phyloP scores from a whole-genome alignment of 2,329 filamentous ascomycete species.

The Ascochyta clinopodiicola region DNA sequence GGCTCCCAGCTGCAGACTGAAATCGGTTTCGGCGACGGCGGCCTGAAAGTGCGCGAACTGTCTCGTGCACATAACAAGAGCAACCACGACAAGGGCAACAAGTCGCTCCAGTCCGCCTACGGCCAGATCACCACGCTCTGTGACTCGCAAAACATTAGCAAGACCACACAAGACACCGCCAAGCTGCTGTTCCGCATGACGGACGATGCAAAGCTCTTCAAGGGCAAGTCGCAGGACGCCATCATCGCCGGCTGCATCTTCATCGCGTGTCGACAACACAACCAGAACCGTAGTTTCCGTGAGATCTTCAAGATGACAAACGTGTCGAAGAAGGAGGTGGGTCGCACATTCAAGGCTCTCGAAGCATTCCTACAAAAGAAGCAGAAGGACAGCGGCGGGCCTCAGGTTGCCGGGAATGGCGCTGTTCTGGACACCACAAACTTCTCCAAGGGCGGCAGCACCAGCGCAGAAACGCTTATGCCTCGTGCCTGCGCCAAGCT shows the following conservation, averaged over 20 bases:
- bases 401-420: slow-evolving; percentile 44
- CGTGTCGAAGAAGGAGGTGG: slow-evolving; percentile 97
- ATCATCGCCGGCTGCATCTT: slow-evolving; percentile 97
- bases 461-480: slow-evolving; percentile 83
- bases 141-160: slow-evolving; percentile 70
- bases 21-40: slow-evolving; percentile 82
- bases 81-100: slow-evolving; percentile 81
- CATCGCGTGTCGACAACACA: slow-evolving; percentile 91
- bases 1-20: slow-evolving; percentile 87
- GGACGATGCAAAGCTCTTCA: slow-evolving; percentile 91
- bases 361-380: slow-evolving; percentile 85
- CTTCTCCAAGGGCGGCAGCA: slow-evolving; percentile 69
- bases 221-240: slow-evolving; percentile 91
- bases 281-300: slow-evolving; percentile 85
- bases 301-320: slow-evolving; percentile 94
- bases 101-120: slow-evolving; percentile 79
- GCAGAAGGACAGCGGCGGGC: slow-evolving; percentile 29
- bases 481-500: slow-evolving; percentile 89
- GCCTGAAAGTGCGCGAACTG: slow-evolving; percentile 74
- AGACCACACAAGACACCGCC: slow-evolving; percentile 83
- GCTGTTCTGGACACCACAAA: slow-evolving; percentile 58
- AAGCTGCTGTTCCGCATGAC: slow-evolving; percentile 96
- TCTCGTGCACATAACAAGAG: slow-evolving; percentile 84
- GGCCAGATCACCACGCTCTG: slow-evolving; percentile 88
- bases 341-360: slow-evolving; percentile 89